Percentiles rank a stretch among this genome's conserved stretches.
phyloP scores from a whole-genome alignment of 148 eudicot genomes.

The Amaranthus palmeri region DNA sequence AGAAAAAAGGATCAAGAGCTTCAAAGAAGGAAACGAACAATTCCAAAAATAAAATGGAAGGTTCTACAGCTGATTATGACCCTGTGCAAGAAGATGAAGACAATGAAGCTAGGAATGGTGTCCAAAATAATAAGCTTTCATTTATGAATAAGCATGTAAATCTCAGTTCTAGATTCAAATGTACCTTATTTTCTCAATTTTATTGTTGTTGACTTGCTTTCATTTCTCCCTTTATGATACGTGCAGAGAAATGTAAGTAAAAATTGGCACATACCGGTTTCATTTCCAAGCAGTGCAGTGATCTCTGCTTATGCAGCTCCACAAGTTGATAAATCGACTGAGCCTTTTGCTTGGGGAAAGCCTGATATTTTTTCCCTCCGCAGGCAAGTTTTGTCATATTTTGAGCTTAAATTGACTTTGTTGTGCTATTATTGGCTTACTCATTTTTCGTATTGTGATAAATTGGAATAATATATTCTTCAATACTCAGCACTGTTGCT shows the following conservation, averaged over 20 bases:
- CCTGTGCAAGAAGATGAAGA: conserved; percentile 24
- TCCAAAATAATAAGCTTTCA: conserved; percentile 36
- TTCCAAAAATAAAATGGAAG: conserved; percentile 33
- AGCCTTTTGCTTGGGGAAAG: conserved; percentile 93
- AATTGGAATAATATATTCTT: not conserved
- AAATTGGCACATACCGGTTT: conserved; percentile 89
- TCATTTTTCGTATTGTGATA: not conserved
- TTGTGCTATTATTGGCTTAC: not conserved
- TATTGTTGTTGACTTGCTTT: conserved; percentile 1
- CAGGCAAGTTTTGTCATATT: conserved; percentile 46
- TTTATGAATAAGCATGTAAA: conserved; percentile 95
- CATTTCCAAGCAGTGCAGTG: conserved; percentile 83
- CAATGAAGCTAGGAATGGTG: conserved; percentile 23
- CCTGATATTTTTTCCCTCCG: conserved; percentile 86
- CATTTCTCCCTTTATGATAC: not conserved
- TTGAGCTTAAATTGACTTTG: not conserved
- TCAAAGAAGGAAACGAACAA: conserved; percentile 16
- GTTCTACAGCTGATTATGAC: conserved; percentile 25
- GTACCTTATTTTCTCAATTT: conserved; percentile 5
- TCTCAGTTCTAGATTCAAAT: conserved; percentile 2
- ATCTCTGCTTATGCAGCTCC: conserved; percentile 78
- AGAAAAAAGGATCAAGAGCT: conserved; percentile 43
- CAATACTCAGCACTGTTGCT: not conserved
- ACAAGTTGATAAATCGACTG: conserved; percentile 93
- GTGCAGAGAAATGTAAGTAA: conserved; percentile 95